These are phyloP conservation scores for Magnolia changhungtana DNA, from an alignment of 164 flowering plant species.

Conservation along the genomic window DNA sequence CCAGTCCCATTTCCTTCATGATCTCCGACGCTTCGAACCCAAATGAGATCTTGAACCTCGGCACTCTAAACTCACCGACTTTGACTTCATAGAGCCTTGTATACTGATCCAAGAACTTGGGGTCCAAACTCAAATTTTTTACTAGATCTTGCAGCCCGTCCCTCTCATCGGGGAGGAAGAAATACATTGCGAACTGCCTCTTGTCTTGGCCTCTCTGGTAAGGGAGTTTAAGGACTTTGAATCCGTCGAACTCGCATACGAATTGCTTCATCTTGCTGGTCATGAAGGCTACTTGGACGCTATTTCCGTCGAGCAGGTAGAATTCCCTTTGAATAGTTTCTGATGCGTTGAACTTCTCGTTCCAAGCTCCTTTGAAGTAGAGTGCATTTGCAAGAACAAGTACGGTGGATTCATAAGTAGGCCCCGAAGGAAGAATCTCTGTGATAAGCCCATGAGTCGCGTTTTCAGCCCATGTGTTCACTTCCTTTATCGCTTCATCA, in stretches of 20 bases:
- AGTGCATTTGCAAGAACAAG: conserved; percentile 9
- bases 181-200: background rate
- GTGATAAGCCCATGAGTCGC: conserved; percentile 18
- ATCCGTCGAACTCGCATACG: conserved; percentile 1
- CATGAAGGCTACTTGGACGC: conserved; percentile 28
- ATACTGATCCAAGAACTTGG: background rate
- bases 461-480: conserved; percentile 20
- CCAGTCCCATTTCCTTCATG: background rate
- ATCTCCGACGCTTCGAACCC: background rate
- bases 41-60: conserved; percentile 3
- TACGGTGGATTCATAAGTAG: background rate
- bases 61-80: background rate
- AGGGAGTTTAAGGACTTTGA: conserved; percentile 20
- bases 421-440: conserved; percentile 10
- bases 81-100: background rate
- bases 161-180: conserved; percentile 1
- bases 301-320: conserved; percentile 20
- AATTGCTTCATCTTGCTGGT: background rate
- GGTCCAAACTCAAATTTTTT: background rate
- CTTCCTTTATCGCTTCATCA: conserved; percentile 1
- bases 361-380: conserved; percentile 16
- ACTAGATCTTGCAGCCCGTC: background rate
- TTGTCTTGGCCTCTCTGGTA: conserved; percentile 6
- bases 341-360: background rate
- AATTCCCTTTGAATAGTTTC: conserved; percentile 17